Percentiles rank a stretch among this genome's conserved stretches.
Conservation (phyloP, 2,329 filamentous ascomycete species). For the Penicillium sp. region DNA sequence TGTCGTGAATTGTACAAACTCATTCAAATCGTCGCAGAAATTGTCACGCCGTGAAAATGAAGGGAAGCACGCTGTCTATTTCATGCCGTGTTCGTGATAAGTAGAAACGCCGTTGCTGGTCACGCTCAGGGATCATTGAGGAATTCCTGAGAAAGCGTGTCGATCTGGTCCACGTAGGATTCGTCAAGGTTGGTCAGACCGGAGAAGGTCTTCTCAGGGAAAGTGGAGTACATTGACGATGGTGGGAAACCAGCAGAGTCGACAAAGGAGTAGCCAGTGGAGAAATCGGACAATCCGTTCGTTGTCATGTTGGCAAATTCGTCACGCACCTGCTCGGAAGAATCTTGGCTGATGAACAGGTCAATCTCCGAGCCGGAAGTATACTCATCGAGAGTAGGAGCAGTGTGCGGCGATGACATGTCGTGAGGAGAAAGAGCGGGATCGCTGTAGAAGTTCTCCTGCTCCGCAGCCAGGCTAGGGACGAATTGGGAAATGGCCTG, state of each 20-base stretch:
- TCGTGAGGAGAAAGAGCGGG: constrained; percentile 30
- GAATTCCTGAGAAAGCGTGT: constrained; percentile 40
- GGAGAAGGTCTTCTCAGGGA: constrained; percentile 32
- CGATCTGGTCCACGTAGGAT: constrained; percentile 38
- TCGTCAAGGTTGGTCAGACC: constrained; percentile 28
- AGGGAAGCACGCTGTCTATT: constrained; percentile 12
- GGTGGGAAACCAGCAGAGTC: constrained; percentile 31
- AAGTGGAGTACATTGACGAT: constrained; percentile 35
- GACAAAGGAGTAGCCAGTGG: constrained; percentile 21
- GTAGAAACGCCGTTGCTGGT: constrained; percentile 2
- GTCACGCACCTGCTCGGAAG: constrained; percentile 27
- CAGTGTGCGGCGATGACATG: constrained; percentile 38
- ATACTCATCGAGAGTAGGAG: constrained; percentile 35
- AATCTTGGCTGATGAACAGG: constrained; percentile 40
- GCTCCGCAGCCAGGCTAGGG: constrained; percentile 14
- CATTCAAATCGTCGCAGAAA: constrained; percentile 21
- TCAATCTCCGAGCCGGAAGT: constrained; percentile 40
- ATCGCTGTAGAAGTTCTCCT: constrained; percentile 32
- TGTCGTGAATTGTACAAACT: constrained; percentile 26
- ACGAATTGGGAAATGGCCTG: constrained; percentile 24
- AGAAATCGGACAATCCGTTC: constrained; percentile 32
- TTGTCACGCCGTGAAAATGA: constrained; percentile 15
- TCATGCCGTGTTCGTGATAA: constrained; percentile 9
- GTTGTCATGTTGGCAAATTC: constrained; percentile 32
- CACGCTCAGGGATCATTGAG: constrained; percentile 31